Evolutionary conservation across 2,329 filamentous ascomycete genomes (phyloP).

Genomic region (Chrysoporthe puriensis): DNA sequence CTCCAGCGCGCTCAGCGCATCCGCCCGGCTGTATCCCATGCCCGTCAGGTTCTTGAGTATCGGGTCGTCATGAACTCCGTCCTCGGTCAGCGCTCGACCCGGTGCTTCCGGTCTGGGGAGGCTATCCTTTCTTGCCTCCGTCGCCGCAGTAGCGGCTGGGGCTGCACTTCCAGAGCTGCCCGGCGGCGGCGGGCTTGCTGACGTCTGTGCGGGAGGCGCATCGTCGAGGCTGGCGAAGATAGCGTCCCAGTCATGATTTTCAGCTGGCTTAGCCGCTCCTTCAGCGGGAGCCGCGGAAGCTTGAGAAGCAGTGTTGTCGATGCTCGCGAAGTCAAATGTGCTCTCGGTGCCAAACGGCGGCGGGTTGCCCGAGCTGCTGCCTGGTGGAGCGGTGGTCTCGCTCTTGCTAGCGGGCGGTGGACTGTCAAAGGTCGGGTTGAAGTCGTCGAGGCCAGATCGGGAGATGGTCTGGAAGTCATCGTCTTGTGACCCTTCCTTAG

Average conservation of each 20-base stretch:
- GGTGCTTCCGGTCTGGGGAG: conserved; percentile 33
- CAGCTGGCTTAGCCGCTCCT: conserved; percentile 45
- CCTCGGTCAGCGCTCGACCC: conserved; percentile 72
- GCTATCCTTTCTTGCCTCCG: conserved; percentile 32
- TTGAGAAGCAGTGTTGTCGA: conserved; percentile 42
- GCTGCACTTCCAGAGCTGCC: conserved; percentile 31
- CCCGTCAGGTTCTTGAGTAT: conserved; percentile 86
- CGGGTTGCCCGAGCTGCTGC: conserved; percentile 27
- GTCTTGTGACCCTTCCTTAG: conserved; percentile 77
- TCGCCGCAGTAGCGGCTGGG: conserved; percentile 33
- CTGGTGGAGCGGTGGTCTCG: conserved; percentile 47
- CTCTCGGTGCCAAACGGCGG: conserved; percentile 55
- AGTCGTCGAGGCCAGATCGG: conserved; percentile 73
- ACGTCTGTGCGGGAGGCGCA: conserved; percentile 35
- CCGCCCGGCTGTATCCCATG: conserved; percentile 82
- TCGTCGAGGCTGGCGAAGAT: conserved; percentile 84
- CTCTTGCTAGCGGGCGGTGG: conserved; percentile 61
- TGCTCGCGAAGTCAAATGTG: conserved; percentile 62
- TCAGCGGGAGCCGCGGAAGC: conserved; percentile 41
- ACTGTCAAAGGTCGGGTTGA: conserved; percentile 82
- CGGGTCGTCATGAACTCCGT: conserved; percentile 84
- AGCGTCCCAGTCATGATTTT: conserved; percentile 87
- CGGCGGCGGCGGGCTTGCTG: conserved; percentile 34
- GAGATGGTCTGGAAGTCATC: conserved; percentile 80
- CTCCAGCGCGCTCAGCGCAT: conserved; percentile 81